phyloP scores from a whole-genome alignment of 176 grass and related monocot genomes.

The Aegilops speltoides region DNA sequence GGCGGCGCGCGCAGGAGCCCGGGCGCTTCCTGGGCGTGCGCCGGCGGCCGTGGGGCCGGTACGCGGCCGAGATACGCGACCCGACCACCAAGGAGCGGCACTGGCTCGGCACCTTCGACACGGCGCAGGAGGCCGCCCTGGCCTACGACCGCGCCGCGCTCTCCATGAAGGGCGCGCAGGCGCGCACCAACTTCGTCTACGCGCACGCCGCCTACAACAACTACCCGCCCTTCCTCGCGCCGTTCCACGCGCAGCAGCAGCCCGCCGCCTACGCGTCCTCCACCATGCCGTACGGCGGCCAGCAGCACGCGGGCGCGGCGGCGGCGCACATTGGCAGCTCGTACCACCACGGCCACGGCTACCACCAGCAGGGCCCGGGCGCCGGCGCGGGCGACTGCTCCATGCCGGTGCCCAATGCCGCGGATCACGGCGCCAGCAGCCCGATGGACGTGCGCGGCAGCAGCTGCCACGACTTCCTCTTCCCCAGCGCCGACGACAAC shows the following conservation, averaged over 20 bases:
- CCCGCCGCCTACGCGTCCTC: constrained; percentile 25
- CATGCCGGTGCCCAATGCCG: background rate
- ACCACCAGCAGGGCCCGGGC: background rate
- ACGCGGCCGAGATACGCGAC: constrained; percentile 97
- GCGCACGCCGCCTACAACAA: constrained; percentile 58
- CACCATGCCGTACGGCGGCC: constrained; percentile 20
- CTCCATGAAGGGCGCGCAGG: constrained; percentile 97
- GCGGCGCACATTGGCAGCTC: constrained; percentile 35
- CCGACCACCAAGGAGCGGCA: constrained; percentile 96
- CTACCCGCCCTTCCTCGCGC: constrained; percentile 65
- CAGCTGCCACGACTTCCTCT: constrained; percentile 45
- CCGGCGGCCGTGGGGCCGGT: constrained; percentile 83
- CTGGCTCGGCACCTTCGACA: constrained; percentile 98
- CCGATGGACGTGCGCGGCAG: constrained; percentile 17
- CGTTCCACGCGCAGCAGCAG: constrained; percentile 52
- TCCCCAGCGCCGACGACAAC: constrained; percentile 65
- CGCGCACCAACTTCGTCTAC: constrained; percentile 96
- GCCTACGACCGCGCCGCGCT: constrained; percentile 96
- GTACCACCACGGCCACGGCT: background rate
- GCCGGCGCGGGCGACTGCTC: constrained; percentile 38
- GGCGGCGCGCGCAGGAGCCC: constrained; percentile 69
- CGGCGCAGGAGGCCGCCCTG: constrained; percentile 94
- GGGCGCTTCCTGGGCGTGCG: constrained; percentile 93
- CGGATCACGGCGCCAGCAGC: constrained; percentile 14
- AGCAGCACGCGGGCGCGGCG: constrained; percentile 29